These are phyloP conservation scores for Strigomonas culicis DNA, from an alignment of 208 protist genomes.

Conservation along the genomic window DNA sequence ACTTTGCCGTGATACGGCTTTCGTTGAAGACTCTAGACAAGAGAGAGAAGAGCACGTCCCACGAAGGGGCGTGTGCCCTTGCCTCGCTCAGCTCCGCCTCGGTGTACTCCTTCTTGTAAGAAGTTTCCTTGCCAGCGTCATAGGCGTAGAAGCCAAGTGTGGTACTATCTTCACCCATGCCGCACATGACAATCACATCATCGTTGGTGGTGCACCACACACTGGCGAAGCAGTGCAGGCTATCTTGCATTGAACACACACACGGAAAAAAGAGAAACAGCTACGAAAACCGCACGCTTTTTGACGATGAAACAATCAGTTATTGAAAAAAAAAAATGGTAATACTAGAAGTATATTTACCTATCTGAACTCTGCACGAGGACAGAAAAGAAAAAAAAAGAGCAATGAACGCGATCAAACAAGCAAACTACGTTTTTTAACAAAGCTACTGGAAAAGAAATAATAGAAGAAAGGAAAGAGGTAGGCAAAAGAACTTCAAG, in stretches of 20 bases:
- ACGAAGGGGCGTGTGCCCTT: slow-evolving; percentile 37
- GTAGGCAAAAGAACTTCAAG: slow-evolving; percentile 1
- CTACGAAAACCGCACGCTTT: slow-evolving; percentile 6
- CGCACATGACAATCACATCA: slow-evolving; percentile 50
- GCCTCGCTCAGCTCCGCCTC: slow-evolving; percentile 31
- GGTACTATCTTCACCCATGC: slow-evolving; percentile 49
- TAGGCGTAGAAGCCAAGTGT: slow-evolving; percentile 49
- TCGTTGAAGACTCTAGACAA: slow-evolving; percentile 44
- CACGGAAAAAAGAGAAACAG: slow-evolving; percentile 9
- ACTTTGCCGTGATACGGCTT: slow-evolving; percentile 18
- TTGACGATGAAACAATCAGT: not conserved
- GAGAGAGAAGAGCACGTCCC: slow-evolving; percentile 58
- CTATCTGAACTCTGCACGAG: not conserved
- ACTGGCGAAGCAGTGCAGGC: slow-evolving; percentile 48
- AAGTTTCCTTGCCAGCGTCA: slow-evolving; percentile 22
- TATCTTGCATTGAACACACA: slow-evolving; percentile 24
- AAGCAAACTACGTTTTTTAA: not conserved
- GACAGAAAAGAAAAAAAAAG: slow-evolving; percentile 6
- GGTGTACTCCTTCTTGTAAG: slow-evolving; percentile 49
- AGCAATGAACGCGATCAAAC: not conserved
- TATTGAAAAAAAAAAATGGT: not conserved
- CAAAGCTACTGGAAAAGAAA: slow-evolving; percentile 3
- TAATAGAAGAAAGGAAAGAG: slow-evolving; percentile 1
- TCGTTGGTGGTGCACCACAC: slow-evolving; percentile 43
- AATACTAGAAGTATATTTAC: too few species aligned